phyloP scores from a whole-genome alignment of 139 green algal genomes.

The Deuterostichococcus epilithicus region DNA sequence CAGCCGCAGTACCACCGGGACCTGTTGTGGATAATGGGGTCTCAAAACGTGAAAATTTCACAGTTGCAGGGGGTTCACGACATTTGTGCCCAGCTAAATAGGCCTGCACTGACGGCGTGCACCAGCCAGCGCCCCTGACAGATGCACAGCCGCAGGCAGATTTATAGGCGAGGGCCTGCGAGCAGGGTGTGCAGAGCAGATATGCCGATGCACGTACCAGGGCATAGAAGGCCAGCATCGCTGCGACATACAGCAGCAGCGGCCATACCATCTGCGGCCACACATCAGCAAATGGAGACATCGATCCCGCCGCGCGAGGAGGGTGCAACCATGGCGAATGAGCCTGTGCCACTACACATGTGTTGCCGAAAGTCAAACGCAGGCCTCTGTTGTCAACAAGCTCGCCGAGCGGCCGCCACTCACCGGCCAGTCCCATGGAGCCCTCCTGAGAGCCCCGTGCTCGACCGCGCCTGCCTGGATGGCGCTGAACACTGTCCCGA shows the following conservation, averaged over 20 bases:
- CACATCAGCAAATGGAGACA: slow-evolving; percentile 34
- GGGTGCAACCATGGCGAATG: too few species aligned
- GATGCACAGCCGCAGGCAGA: background rate
- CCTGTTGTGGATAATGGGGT: background rate
- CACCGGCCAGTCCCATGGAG: slow-evolving; percentile 1
- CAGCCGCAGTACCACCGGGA: slow-evolving; percentile 47
- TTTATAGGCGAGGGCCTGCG: too few species aligned
- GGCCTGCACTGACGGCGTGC: too few species aligned
- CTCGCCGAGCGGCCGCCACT: too few species aligned
- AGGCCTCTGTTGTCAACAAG: background rate
- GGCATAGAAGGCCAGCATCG: slow-evolving; percentile 66
- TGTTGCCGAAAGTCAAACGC: background rate
- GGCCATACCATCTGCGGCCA: slow-evolving; percentile 31
- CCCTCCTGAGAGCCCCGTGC: background rate
- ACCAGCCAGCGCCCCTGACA: too few species aligned
- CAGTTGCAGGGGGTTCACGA: too few species aligned
- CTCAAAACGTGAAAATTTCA: too few species aligned
- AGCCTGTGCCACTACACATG: too few species aligned
- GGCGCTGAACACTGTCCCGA: slow-evolving; percentile 37
- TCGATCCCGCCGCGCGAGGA: too few species aligned
- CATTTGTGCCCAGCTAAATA: too few species aligned
- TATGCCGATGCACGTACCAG: slow-evolving; percentile 10
- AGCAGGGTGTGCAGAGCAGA: background rate
- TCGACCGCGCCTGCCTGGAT: slow-evolving; percentile 33
- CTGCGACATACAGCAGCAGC: background rate